Base-by-base conservation (phyloP, 2,329 filamentous ascomycete species). In the Pseudohalonectria lignicola region DNA sequence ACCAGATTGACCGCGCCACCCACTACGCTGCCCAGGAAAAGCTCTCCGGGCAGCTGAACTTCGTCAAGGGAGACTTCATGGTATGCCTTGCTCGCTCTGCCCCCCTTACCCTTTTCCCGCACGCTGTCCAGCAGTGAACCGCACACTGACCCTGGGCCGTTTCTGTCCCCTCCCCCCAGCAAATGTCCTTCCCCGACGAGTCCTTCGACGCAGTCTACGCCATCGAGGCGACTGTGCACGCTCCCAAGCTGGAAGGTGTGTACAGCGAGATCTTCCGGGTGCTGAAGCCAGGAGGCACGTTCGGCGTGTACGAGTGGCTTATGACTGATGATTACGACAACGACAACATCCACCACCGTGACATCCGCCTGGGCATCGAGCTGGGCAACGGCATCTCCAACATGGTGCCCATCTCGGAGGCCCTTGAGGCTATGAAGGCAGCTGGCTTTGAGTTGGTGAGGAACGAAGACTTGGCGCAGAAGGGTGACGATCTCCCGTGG, bases 231-330 rank as follows among this genome's bases (percentile, higher is more conserved):
- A 98, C 92, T 3, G 85, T 93, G 36, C 92, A 98, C 59, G 92
- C 92, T 1, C 92, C 90, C 31, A 82, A 79, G 32, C 77, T 96
- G 7, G 83, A 87, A 53, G 88, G 86, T 42, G 87, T 95, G 47
- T 98, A 98, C 69, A 81, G 77, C 57, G 82, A 96, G 62, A 96
- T 96, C 54, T 88, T 82, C 75, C 84, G 86, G 34, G 88, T 95
- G 17, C 72, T 98, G 46, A 98, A 96, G 74, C 92, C 92, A 16
- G 92, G 92, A 43, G 90, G 92, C 59, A 71, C 86, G 37, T 98
- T 96, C 52, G 92, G 90, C 56, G 90, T 96, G 37, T 98, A 96
- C 65, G 92, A 98, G 64, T 96, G 92, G 92, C 71, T 96, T 55
- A 96, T 98, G 92, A 96, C 88, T 6, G 88, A 95, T 45, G 68